phyloP scores from a whole-genome alignment of 2,329 filamentous ascomycete species.

The Talaromyces piceae region DNA sequence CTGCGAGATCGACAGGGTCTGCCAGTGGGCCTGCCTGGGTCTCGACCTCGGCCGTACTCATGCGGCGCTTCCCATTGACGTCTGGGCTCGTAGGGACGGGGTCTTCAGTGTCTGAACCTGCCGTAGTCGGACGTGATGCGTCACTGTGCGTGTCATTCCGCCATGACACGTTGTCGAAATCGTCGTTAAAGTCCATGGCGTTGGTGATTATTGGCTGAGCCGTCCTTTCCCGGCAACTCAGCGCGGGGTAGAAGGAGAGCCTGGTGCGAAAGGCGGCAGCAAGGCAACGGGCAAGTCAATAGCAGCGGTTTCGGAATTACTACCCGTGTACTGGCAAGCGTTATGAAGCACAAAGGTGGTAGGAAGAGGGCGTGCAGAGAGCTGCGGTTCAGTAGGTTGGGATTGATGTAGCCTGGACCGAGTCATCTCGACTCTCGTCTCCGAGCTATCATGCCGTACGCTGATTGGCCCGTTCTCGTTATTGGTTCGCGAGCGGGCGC shows the following conservation, averaged over 20 bases:
- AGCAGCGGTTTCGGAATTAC: neutral
- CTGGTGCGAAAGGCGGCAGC: neutral
- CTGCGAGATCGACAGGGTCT: conserved; percentile 52
- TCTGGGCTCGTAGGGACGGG: conserved; percentile 28
- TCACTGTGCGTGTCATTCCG: conserved; percentile 52
- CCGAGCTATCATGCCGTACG: neutral
- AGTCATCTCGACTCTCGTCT: no score
- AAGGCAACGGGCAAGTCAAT: neutral
- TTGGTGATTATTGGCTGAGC: neutral
- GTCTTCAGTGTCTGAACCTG: conserved; percentile 35
- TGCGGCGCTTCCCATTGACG: conserved; percentile 43
- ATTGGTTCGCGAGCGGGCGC: neutral
- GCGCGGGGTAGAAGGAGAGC: conserved; percentile 2
- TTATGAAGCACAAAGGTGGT: neutral
- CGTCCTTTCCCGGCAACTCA: conserved; percentile 1
- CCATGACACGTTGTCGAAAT: conserved; percentile 79
- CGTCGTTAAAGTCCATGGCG: conserved; percentile 48
- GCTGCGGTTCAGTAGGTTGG: neutral
- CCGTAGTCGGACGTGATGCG: conserved; percentile 33
- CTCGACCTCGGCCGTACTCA: conserved; percentile 39
- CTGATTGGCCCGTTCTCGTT: neutral
- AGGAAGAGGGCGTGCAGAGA: neutral
- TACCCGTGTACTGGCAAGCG: neutral
- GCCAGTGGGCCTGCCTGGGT: conserved; percentile 44
- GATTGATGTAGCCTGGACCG: neutral